Conservation (phyloP, 2,329 filamentous ascomycete species). For the Botrytis sinoallii region DNA sequence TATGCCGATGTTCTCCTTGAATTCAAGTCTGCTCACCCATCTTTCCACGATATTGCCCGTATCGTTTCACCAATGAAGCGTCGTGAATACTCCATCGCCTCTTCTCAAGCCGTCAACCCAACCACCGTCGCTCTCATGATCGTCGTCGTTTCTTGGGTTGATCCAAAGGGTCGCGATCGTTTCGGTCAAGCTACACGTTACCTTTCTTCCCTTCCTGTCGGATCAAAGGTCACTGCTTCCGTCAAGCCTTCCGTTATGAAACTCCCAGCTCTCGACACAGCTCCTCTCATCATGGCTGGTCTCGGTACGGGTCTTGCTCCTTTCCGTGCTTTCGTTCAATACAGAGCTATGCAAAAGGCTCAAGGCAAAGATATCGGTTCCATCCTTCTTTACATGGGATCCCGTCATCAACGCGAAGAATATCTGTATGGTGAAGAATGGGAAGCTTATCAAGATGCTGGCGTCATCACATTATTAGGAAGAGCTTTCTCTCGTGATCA, state of each 20-base stretch:
- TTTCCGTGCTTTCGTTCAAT: conserved; percentile 99
- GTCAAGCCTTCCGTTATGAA: conserved; percentile 99
- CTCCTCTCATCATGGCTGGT: conserved; percentile 97
- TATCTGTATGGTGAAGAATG: conserved; percentile 99
- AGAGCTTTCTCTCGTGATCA: conserved; percentile 96
- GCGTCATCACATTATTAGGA: conserved; percentile 90
- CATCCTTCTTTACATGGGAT: conserved; percentile 94
- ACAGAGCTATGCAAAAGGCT: conserved; percentile 97
- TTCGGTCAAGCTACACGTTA: conserved; percentile 93
- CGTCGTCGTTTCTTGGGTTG: conserved; percentile 94
- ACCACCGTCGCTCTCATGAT: conserved; percentile 92
- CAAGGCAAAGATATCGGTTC: conserved; percentile 92
- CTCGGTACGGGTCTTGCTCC: conserved; percentile 96
- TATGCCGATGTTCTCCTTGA: conserved; percentile 88
- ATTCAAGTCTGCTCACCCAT: conserved; percentile 83
- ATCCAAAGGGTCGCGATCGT: conserved; percentile 80
- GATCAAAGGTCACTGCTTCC: conserved; percentile 79
- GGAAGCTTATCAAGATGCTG: conserved; percentile 95
- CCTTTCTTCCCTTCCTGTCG: conserved; percentile 71
- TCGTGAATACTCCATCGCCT: conserved; percentile 98
- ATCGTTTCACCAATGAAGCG: conserved; percentile 93
- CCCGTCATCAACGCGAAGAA: conserved; percentile 95
- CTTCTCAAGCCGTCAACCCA: conserved; percentile 90
- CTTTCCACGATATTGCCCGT: conserved; percentile 81
- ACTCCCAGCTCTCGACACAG: conserved; percentile 80